Evolutionary conservation across 2,329 filamentous ascomycete species (phyloP), one percentile per base, ranked within the genome.

Genomic region (Apiospora rasikravindrae): DNA sequence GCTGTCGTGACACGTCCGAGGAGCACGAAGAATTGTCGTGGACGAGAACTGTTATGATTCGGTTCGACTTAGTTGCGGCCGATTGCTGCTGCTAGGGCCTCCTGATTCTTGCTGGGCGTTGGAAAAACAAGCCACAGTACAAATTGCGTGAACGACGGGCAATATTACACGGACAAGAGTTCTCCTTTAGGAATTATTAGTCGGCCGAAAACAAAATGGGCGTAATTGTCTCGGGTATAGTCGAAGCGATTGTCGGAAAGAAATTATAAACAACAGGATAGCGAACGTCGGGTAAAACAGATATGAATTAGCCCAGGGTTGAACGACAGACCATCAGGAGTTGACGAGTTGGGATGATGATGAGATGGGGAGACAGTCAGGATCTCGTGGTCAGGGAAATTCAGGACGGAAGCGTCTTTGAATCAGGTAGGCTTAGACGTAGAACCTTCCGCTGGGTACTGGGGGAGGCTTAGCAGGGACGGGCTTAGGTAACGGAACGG

Each of bases 1-100:
- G 24, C 66, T 71, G 69, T 51, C 44, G 71, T 71, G 66, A 45
- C 66, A 73, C 71, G 61, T 68, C 66, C 69, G 40, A 40, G 19
- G 29, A 40, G 19, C 22, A 64, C 57, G 57, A 51, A 53, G 10
- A 68, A 24, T n/a, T 64, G 33, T 72, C 57, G 71, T 72, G 47
- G 47, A 67, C 37, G 29, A 33, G 53, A 44, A 22, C 44, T 71
- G 61, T 72, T 72, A 33, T 72, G 57, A 53, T 70, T 42, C 67
- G 53, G 57, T 19, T 64, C 19, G 19, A 24, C 16, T 40, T n/a
- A 40, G 57, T 64, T 33, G 57, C 57, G 57, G 57, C 33, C 40
- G 44, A 14, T 14, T 49, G 67, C 67, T 69, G 67, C 67, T 45
- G 26, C 67, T 49, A 40, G 44, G 67, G 26, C 44, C 44, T 69